These are phyloP conservation scores for Penicillium sp. DNA, from an alignment of 2,329 filamentous ascomycete species.

Conservation along the genomic window DNA sequence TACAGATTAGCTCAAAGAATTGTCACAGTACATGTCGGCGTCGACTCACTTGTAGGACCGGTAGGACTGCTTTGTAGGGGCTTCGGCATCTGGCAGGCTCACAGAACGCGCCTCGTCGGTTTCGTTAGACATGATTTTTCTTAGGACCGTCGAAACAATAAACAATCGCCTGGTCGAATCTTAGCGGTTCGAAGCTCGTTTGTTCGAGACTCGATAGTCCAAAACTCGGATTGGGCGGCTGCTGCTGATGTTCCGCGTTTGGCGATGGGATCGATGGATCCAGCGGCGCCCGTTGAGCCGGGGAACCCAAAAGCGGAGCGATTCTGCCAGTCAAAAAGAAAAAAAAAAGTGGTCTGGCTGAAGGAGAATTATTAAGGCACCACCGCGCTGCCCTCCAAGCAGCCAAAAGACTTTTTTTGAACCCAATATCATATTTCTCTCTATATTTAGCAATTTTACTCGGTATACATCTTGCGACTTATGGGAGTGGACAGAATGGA, in stretches of 20 bases:
- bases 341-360: constrained; percentile 10
- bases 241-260: not conserved
- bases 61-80: constrained; percentile 59
- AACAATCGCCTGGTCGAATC: not conserved
- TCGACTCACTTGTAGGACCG: constrained; percentile 67
- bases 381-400: not conserved
- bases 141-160: not conserved
- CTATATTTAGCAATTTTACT: not conserved
- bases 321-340: constrained; percentile 38
- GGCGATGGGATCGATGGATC: not conserved
- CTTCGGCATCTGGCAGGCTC: constrained; percentile 39
- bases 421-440: not conserved
- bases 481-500: constrained; percentile 30
- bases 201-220: not conserved
- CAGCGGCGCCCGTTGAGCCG: constrained; percentile 1
- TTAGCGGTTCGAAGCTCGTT: not conserved
- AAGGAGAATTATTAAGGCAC: not conserved
- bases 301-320: constrained; percentile 20
- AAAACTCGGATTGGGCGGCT: not conserved
- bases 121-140: constrained; percentile 39
- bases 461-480: not conserved
- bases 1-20: constrained; percentile 15
- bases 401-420: not conserved
- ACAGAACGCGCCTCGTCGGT: constrained; percentile 32
- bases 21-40: not conserved